Percentiles rank a stretch among this genome's conserved stretches.
phyloP scores from a whole-genome alignment of 73 alveolate species.

The Uronychia setigera region DNA sequence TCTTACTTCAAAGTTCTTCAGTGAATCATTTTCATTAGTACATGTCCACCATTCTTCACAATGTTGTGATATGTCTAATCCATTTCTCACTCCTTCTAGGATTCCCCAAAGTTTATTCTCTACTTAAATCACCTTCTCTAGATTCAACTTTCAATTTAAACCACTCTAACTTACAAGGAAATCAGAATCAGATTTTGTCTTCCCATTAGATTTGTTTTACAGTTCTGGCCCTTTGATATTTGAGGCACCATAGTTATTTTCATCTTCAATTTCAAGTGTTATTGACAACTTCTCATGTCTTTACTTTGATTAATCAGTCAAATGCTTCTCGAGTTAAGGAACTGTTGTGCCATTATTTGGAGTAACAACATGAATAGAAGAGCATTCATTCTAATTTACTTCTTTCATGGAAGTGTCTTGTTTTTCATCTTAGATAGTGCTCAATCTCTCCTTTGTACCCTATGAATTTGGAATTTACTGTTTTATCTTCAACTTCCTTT shows the following conservation, averaged over 20 bases:
- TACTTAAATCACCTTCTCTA: conserved; percentile 27
- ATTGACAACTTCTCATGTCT: background rate
- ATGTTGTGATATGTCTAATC: background rate
- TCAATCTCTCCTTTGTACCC: no score
- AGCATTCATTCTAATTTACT: no score
- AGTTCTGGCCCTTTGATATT: background rate
- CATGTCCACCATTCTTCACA: conserved; percentile 42
- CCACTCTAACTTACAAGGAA: background rate
- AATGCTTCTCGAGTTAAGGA: background rate
- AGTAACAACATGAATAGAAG: conserved; percentile 10
- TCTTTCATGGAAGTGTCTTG: no score
- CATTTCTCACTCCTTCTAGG: conserved; percentile 1
- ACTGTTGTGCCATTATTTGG: no score
- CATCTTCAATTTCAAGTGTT: background rate
- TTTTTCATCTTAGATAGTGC: no score
- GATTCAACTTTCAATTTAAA: conserved; percentile 6
- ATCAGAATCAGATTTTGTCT: background rate
- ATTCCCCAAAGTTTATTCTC: conserved; percentile 49
- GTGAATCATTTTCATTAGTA: conserved; percentile 28
- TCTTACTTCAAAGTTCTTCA: conserved; percentile 2
- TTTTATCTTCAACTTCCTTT: conserved; percentile 5
- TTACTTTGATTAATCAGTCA: background rate
- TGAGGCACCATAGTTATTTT: no score
- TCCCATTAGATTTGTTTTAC: no score
- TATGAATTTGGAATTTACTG: no score